Conservation (phyloP, 768 basidiomycete species). For the Auricularia sp. region DNA sequence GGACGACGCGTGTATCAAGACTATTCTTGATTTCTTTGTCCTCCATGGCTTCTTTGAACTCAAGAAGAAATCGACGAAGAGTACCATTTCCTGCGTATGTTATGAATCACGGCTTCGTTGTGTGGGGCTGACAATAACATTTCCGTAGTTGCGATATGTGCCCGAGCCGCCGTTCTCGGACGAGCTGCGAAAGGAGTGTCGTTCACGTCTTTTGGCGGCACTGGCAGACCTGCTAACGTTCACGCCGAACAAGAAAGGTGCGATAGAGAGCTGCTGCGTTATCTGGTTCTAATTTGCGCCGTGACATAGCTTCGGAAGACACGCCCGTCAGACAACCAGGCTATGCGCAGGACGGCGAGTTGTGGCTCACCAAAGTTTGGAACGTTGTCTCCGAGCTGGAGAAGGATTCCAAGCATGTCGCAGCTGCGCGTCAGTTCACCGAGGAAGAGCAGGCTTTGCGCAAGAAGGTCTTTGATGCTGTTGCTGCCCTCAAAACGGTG, state of each 20-base stretch:
- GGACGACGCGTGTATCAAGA: slow-evolving; percentile 64
- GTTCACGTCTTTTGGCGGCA: slow-evolving; percentile 58
- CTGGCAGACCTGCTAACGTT: slow-evolving; percentile 66
- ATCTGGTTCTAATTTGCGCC: background rate
- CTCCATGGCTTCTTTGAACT: slow-evolving; percentile 75
- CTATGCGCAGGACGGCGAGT: slow-evolving; percentile 59
- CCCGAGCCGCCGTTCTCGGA: slow-evolving; percentile 70
- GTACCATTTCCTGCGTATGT: slow-evolving; percentile 16
- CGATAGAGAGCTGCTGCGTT: slow-evolving; percentile 8
- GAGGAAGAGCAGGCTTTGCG: slow-evolving; percentile 44
- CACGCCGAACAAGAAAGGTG: slow-evolving; percentile 43
- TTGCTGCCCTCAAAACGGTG: slow-evolving; percentile 20
- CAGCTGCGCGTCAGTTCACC: slow-evolving; percentile 39
- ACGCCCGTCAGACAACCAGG: slow-evolving; percentile 47
- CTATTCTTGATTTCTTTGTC: slow-evolving; percentile 70
- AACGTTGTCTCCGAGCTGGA: slow-evolving; percentile 33
- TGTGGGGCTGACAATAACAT: slow-evolving; percentile 21
- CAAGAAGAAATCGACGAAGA: slow-evolving; percentile 63
- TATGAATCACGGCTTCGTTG: background rate
- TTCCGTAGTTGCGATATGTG: slow-evolving; percentile 37
- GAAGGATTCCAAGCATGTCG: slow-evolving; percentile 59
- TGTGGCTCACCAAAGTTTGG: slow-evolving; percentile 69
- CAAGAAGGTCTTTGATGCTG: slow-evolving; percentile 29
- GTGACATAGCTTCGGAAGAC: slow-evolving; percentile 29
- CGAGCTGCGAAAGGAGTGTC: slow-evolving; percentile 52